Evolutionary conservation across 352 stramenopile species (phyloP).

Genomic region (Phytophthora macrochlamydospora): DNA sequence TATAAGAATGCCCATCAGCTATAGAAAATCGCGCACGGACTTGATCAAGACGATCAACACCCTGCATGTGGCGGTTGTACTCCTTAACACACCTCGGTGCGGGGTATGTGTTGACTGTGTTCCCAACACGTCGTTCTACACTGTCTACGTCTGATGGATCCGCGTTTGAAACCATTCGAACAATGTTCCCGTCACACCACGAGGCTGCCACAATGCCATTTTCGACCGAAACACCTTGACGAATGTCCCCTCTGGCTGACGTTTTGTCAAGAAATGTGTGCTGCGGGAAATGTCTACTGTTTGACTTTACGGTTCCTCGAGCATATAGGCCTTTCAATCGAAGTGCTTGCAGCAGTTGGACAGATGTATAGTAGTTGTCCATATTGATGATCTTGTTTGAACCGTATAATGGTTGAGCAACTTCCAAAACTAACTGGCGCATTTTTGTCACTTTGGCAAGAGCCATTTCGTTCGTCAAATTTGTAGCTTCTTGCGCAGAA

Average conservation of each 20-base stretch:
- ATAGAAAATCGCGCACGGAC: conserved; percentile 13
- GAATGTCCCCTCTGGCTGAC: not conserved
- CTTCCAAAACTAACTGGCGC: not conserved
- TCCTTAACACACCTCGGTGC: not conserved
- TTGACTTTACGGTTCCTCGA: not conserved
- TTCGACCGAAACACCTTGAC: not conserved
- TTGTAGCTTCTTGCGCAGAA: not conserved
- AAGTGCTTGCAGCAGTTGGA: not conserved
- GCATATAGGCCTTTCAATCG: not conserved
- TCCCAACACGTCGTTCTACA: not conserved
- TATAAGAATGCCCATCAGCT: conserved; percentile 6
- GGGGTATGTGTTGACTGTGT: not conserved
- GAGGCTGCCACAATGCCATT: not conserved
- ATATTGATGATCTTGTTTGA: not conserved
- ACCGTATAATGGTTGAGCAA: not conserved
- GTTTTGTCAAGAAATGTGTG: not conserved
- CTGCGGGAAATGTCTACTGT: not conserved
- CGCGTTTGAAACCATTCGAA: not conserved
- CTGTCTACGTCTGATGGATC: not conserved
- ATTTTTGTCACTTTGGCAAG: not conserved
- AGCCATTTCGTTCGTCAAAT: no score
- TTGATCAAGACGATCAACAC: conserved; percentile 15
- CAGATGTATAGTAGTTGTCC: not conserved
- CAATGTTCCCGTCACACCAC: not conserved
- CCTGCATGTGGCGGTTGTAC: conserved; percentile 2